Evolutionary conservation across 2,329 filamentous ascomycete genomes (phyloP).

Genomic region (Xylariaceae sp.): DNA sequence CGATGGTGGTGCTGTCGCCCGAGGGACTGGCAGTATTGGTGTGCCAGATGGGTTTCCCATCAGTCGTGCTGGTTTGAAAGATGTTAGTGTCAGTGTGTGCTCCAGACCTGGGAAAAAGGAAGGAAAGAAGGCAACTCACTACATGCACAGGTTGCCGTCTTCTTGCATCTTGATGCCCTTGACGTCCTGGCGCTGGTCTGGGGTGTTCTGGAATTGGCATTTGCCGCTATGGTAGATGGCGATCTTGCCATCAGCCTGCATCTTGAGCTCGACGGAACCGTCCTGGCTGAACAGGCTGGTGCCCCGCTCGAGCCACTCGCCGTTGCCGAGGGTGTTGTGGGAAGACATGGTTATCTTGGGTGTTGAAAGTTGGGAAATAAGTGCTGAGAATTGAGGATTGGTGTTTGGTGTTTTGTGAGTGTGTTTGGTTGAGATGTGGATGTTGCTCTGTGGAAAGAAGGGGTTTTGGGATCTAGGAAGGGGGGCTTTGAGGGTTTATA

Average conservation of each 20-base stretch:
- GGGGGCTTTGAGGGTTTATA: no score
- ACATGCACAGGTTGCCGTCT: slow-evolving; percentile 32
- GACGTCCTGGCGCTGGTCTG: slow-evolving; percentile 23
- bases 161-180: slow-evolving; percentile 30
- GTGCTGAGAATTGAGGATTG: no score
- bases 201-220: slow-evolving; percentile 29
- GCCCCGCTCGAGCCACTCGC: slow-evolving; percentile 29
- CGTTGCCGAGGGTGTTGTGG: slow-evolving; percentile 29
- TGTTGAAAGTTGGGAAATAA: neutral
- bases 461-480: no score
- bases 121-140: slow-evolving; percentile 22
- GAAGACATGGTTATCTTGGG: slow-evolving; percentile 12
- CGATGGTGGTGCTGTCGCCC: slow-evolving; percentile 22
- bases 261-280: slow-evolving; percentile 30
- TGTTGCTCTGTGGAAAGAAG: no score
- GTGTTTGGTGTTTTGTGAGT: no score
- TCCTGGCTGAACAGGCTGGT: slow-evolving; percentile 29
- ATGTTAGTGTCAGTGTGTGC: neutral
- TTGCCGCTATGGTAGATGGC: slow-evolving; percentile 29
- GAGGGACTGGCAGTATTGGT: slow-evolving; percentile 23
- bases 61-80: slow-evolving; percentile 15
- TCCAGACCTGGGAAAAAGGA: neutral
- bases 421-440: no score
- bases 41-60: slow-evolving; percentile 24
- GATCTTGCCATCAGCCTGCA: slow-evolving; percentile 31